Base-by-base conservation (phyloP, 345 rosid species). In the Populus nigra region DNA sequence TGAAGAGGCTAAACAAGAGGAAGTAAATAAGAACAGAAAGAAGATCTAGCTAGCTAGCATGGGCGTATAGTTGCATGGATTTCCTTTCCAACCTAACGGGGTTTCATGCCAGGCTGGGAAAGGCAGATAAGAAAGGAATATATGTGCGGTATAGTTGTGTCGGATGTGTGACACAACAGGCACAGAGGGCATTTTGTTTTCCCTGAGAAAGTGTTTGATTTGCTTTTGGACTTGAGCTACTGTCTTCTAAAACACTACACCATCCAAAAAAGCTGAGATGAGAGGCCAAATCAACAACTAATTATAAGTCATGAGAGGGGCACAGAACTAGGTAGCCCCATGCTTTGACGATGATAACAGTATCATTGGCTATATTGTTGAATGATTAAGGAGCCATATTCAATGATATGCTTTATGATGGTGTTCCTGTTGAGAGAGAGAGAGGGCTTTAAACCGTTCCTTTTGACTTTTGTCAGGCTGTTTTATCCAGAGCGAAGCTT, bases 181-280 rank as follows among this genome's bases (percentile, higher is more conserved):
- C 23, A 17, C 8, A 18, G 18, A 35, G 68, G 9, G 1, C 53
- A 47, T 55, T 68, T 73, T 67, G 77, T 27, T 78, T 72, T 65
- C 65, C 22, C n/a, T 55, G 41, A 29, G 27, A 65, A 78, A 75
- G 69, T 38, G 65, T 71, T 71, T 57, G 75, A 50, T 57, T 35
- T 71, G 16, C 62, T 13, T 36, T 59, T 75, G 73, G 76, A 65
- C 73, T 75, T 74, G 47, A 67, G 17, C 79, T 71, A 65, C 75
- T 80, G 78, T 65, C 81, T 65, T 81, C 75, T 63, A 75, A 77
- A 81, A 69, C 81, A 73, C 36, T 33, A 33, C 81, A 74, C n/a
- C 68, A 7, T 50, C 47, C 81, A 55, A 77, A 72, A 82, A 77
- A 81, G 79, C 41, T 23, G 73, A 73, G 50, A 68, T 50, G 76